phyloP scores from a whole-genome alignment of 345 rosid species.

The Salix udensis region DNA sequence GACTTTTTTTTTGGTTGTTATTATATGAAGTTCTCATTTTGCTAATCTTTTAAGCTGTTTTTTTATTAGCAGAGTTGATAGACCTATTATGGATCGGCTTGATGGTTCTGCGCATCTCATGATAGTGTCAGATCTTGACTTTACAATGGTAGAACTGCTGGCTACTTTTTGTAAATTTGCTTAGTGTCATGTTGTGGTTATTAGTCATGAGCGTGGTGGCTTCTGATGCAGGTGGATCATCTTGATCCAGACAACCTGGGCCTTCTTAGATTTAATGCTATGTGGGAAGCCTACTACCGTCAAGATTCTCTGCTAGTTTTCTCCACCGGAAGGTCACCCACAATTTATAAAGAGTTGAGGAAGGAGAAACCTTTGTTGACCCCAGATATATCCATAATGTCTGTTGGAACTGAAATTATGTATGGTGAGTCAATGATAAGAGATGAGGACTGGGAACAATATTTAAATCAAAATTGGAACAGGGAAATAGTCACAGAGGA shows the following conservation, averaged over 20 bases:
- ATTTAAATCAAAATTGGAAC: slow-evolving; percentile 77
- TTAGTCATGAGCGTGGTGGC: background rate
- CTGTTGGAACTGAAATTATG: slow-evolving; percentile 97
- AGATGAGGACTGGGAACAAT: slow-evolving; percentile 78
- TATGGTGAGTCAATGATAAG: slow-evolving; percentile 74
- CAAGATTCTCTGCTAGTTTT: slow-evolving; percentile 83
- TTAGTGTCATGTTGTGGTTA: background rate
- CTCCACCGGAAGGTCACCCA: slow-evolving; percentile 95
- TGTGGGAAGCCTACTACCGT: slow-evolving; percentile 82
- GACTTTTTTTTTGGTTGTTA: too few species aligned
- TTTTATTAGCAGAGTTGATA: too few species aligned
- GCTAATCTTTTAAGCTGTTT: too few species aligned
- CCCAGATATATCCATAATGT: slow-evolving; percentile 85
- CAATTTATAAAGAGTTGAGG: slow-evolving; percentile 63
- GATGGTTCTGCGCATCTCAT: slow-evolving; percentile 21
- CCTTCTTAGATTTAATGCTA: slow-evolving; percentile 75
- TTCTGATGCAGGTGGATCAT: slow-evolving; percentile 17
- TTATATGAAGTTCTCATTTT: too few species aligned
- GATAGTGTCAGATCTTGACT: slow-evolving; percentile 27
- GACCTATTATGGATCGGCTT: slow-evolving; percentile 18
- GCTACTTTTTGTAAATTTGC: background rate
- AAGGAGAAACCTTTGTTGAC: slow-evolving; percentile 82
- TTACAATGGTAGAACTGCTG: slow-evolving; percentile 17
- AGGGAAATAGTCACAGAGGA: slow-evolving; percentile 59
- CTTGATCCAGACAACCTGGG: slow-evolving; percentile 40